A percentile compares a stretch with the other conserved stretches of the same genome.
These are phyloP conservation scores for Ceratobasidium sp. DNA, from an alignment of 1,284 basidiomycete species.

Conservation along the genomic window DNA sequence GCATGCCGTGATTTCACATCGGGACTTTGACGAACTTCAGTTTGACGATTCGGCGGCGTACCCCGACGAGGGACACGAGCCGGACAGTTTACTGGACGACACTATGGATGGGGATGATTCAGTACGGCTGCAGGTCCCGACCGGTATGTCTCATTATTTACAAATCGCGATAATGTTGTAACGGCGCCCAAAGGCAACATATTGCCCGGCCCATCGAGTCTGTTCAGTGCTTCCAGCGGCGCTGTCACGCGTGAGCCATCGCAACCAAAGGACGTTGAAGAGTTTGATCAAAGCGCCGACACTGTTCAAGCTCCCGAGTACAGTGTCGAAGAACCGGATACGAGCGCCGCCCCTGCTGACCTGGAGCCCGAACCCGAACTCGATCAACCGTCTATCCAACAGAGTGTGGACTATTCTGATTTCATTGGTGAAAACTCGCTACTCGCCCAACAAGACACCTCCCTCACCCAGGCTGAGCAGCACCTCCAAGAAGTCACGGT, in stretches of 20 bases:
- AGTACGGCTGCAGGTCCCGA: neutral
- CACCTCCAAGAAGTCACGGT: conserved; percentile 34
- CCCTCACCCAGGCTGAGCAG: conserved; percentile 16
- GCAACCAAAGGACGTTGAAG: conserved; percentile 25
- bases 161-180: neutral
- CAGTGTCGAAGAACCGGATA: conserved; percentile 19
- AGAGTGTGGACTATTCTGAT: conserved; percentile 39
- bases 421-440: conserved; percentile 37
- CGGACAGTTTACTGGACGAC: conserved; percentile 40
- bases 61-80: conserved; percentile 7
- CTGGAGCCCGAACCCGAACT: conserved; percentile 1
- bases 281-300: conserved; percentile 23
- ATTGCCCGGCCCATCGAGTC: conserved; percentile 17
- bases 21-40: conserved; percentile 25
- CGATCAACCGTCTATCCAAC: conserved; percentile 34
- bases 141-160: neutral
- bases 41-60: conserved; percentile 28
- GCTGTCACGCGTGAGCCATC: conserved; percentile 28
- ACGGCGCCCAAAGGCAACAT: neutral
- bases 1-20: neutral
- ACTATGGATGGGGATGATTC: conserved; percentile 14
- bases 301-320: conserved; percentile 17
- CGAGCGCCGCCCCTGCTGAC: neutral
- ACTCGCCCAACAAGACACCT: conserved; percentile 12
- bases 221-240: conserved; percentile 27